Conservation (phyloP, 1,284 basidiomycete species). For the Marasmius sp. region DNA sequence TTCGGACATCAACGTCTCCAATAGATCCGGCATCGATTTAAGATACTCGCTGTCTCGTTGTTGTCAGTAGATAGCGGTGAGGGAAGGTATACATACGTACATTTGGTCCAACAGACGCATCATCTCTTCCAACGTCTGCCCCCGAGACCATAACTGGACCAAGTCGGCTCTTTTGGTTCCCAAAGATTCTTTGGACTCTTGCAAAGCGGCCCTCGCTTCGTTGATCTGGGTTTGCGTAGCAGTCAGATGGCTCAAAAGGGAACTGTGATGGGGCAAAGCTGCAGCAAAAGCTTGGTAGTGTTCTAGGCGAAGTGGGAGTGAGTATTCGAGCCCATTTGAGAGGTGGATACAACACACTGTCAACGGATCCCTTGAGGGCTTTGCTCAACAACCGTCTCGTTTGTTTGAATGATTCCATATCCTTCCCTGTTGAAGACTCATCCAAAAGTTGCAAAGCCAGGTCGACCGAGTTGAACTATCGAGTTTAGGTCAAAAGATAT, state of each 20-base stretch:
- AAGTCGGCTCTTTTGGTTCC: constrained; percentile 82
- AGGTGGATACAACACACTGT: constrained; percentile 54
- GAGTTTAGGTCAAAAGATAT: constrained; percentile 11
- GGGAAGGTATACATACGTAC: constrained; percentile 46
- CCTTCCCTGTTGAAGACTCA: constrained; percentile 65
- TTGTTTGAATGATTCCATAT: constrained; percentile 71
- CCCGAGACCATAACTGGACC: constrained; percentile 82
- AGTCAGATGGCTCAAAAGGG: constrained; percentile 68
- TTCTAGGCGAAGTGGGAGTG: constrained; percentile 39
- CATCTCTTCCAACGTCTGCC: constrained; percentile 89
- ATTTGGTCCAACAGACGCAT: constrained; percentile 87
- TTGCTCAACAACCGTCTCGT: constrained; percentile 76
- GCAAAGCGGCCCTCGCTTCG: constrained; percentile 70
- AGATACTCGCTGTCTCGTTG: constrained; percentile 72
- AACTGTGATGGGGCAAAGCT: constrained; percentile 84
- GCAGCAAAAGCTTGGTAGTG: constrained; percentile 93
- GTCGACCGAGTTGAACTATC: constrained; percentile 89
- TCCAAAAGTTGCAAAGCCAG: constrained; percentile 86
- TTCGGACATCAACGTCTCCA: constrained; percentile 95
- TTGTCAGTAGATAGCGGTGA: constrained; percentile 6
- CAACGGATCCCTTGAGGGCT: constrained; percentile 81
- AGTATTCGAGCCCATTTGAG: constrained; percentile 9
- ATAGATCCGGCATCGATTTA: constrained; percentile 87
- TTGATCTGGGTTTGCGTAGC: constrained; percentile 74
- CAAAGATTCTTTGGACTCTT: constrained; percentile 77